Percentiles rank a stretch among this genome's conserved stretches.
Conservation (phyloP, 2,329 filamentous ascomycete genomes). For the Bipolaris cookei region DNA sequence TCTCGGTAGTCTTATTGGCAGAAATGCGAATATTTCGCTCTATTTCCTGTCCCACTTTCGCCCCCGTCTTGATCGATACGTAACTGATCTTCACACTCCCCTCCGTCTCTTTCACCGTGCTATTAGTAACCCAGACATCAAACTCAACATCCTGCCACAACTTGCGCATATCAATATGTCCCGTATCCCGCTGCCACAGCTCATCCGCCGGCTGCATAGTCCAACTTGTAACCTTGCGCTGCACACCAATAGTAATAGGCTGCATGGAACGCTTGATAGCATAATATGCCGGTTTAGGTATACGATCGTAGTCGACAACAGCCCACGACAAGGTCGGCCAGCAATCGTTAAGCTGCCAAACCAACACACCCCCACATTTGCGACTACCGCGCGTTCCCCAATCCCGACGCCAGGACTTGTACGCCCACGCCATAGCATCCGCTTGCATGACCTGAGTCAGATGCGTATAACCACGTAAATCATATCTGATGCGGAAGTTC, state of each 20-base stretch:
- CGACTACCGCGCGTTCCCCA: conserved; percentile 69
- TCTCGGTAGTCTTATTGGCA: conserved; percentile 63
- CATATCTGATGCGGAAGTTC: conserved; percentile 71
- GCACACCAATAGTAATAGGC: conserved; percentile 63
- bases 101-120: conserved; percentile 50
- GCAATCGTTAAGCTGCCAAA: conserved; percentile 88
- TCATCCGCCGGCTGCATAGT: conserved; percentile 49
- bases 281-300: conserved; percentile 79
- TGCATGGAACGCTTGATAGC: conserved; percentile 64
- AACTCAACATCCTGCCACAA: conserved; percentile 48
- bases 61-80: conserved; percentile 60
- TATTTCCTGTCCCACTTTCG: conserved; percentile 55
- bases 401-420: conserved; percentile 72
- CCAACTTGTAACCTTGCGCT: conserved; percentile 59
- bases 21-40: conserved; percentile 54
- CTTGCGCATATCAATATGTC: conserved; percentile 33
- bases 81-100: conserved; percentile 59
- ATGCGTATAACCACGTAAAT: conserved; percentile 60
- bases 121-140: conserved; percentile 64
- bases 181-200: conserved; percentile 39
- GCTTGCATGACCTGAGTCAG: conserved; percentile 66
- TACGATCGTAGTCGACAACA: conserved; percentile 77
- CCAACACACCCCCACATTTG: conserved; percentile 75
- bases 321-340: conserved; percentile 83
- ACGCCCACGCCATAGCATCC: conserved; percentile 65